Conservation (phyloP, 2,329 filamentous ascomycete genomes). For the Colletotrichum viniferum region DNA sequence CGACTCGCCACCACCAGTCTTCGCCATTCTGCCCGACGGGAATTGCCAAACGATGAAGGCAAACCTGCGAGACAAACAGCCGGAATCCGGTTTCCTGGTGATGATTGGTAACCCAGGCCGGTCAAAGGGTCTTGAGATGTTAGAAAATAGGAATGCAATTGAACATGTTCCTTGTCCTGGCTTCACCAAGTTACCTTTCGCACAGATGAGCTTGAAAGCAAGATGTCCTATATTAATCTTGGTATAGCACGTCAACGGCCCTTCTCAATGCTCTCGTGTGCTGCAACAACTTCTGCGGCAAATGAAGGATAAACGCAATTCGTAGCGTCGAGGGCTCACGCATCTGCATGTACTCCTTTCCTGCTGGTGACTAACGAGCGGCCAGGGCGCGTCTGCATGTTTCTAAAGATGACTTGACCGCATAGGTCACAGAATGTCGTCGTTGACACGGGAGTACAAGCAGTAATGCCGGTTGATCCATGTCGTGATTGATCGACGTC, state of each 20-base stretch:
- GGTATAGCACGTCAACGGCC: fast-evolving
- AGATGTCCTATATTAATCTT: fast-evolving
- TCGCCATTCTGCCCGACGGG: neutral
- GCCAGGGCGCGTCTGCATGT: neutral
- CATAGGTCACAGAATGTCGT: neutral
- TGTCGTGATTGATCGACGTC: neutral
- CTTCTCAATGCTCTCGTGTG: neutral
- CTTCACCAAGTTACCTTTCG: neutral
- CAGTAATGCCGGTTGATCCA: neutral
- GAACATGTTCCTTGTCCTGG: neutral
- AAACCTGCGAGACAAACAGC: fast-evolving
- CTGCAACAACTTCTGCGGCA: neutral
- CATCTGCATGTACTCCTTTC: neutral
- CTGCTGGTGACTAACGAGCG: neutral
- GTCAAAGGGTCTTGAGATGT: neutral
- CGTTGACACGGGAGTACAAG: neutral
- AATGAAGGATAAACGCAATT: neutral
- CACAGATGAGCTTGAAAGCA: neutral
- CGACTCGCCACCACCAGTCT: neutral
- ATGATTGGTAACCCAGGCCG: fast-evolving
- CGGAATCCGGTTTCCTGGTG: neutral
- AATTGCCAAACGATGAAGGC: neutral
- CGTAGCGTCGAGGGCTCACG: neutral
- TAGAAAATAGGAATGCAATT: neutral
- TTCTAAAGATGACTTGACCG: neutral